Base-by-base conservation (phyloP, 2,329 filamentous ascomycete genomes). In the Aspergillus hortae region DNA sequence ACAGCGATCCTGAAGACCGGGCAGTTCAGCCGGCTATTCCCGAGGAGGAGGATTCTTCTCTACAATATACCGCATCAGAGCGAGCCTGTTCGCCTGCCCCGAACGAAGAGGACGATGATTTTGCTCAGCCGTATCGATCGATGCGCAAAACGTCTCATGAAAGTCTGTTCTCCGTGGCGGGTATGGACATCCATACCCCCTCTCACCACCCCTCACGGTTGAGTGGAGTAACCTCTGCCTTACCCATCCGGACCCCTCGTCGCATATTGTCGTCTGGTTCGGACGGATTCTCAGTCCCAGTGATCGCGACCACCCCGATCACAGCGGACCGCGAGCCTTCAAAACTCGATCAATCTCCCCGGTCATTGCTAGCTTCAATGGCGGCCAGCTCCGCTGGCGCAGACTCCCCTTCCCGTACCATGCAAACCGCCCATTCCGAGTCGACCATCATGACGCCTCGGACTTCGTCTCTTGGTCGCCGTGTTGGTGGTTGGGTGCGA, bases 171-270 rank as follows among this genome's bases (percentile, higher is more conserved):
- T 96, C 92, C 0, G 81, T 96, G 1, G 84, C 86, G 0, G 91
- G 90, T 2, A 86, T 96, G 68, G 92, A 96, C 66, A 95, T 96
- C 46, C 91, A 95, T 67, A 91, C 88, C 0, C 78, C 95, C 4
- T 86, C 87, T 62, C 80, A 81, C 1, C 83, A 88, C 4, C 89
- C 90, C 0, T 89, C 88, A 32, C 89, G 95, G 62, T 80, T 94
- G 53, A 82, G 86, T 15, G 75, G 19, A 64, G 83, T 55, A 67
- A 79, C 46, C 75, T 77, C 30, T 72, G 25, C 51, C 77, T 67
- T 49, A 3, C 56, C 59, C 6, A 55, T 64, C 33, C 67, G 74
- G 41, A 71, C 75, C 30, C 77, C 77, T 50, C 74, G 73, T 14
- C 75, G 77, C 48, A 73, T 80, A 58, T 68, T 76, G 10, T 65